phyloP scores from a whole-genome alignment of 139 green algal genomes.

The Astrephomene gubernaculifera region DNA sequence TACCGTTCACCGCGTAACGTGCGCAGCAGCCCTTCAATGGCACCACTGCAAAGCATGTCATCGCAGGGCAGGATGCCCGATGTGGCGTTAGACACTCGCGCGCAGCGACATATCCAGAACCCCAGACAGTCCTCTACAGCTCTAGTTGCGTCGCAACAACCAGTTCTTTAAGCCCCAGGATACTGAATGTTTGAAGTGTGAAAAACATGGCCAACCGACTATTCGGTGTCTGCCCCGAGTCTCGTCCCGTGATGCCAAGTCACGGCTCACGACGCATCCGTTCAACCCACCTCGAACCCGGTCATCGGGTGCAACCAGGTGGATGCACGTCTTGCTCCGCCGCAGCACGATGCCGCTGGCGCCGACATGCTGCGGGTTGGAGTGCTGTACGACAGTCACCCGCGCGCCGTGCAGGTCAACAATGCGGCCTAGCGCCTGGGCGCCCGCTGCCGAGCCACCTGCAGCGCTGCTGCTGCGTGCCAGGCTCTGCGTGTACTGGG shows the following conservation, averaged over 20 bases:
- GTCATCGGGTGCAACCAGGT: constrained; percentile 3
- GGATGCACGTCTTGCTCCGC: not conserved
- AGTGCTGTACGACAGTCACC: constrained; percentile 10
- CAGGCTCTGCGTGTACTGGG: not conserved
- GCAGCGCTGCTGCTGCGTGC: not conserved
- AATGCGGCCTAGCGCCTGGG: not conserved
- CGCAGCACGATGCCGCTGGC: constrained; percentile 4
- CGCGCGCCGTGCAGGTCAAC: constrained; percentile 19
- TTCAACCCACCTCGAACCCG: not conserved
- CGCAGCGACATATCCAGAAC: too few relatives aligned
- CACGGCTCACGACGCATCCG: too few relatives aligned
- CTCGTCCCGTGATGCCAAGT: too few relatives aligned
- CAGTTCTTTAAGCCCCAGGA: too few relatives aligned
- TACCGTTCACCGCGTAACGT: not conserved
- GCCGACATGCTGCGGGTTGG: constrained; percentile 16
- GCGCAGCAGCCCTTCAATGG: not conserved
- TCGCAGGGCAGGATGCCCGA: not conserved
- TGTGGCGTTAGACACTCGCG: too few relatives aligned
- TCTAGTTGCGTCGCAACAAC: too few relatives aligned
- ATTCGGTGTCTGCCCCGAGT: too few relatives aligned
- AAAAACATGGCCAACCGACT: too few relatives aligned
- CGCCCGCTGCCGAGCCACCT: too few relatives aligned
- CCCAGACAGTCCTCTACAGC: too few relatives aligned
- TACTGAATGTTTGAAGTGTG: too few relatives aligned
- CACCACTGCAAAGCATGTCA: constrained; percentile 30